Percentiles rank a stretch among this genome's conserved stretches.
Conservation (phyloP, 768 basidiomycete species). For the Lentinula sp. region DNA sequence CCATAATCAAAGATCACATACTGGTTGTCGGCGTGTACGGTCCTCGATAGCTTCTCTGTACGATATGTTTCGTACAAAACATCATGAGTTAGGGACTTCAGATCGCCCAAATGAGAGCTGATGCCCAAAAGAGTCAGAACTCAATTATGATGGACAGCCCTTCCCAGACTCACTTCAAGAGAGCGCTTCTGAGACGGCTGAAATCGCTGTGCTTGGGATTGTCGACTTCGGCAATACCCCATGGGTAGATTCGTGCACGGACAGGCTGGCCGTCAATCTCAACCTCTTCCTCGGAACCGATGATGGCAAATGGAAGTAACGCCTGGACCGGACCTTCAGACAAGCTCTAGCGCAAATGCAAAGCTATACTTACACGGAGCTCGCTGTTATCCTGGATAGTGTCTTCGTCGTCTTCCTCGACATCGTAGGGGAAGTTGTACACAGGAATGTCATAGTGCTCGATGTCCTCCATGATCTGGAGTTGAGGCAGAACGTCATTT, state of each 20-base stretch:
- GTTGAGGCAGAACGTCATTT: slow-evolving; percentile 2
- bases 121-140: slow-evolving; percentile 4
- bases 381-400: slow-evolving; percentile 97
- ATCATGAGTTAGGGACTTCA: slow-evolving; percentile 93
- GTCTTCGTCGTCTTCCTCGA: slow-evolving; percentile 98
- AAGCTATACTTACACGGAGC: slow-evolving; percentile 56
- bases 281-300: slow-evolving; percentile 96
- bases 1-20: slow-evolving; percentile 24
- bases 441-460: slow-evolving; percentile 97
- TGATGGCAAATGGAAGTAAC: slow-evolving; percentile 92
- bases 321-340: slow-evolving; percentile 36
- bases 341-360: not conserved
- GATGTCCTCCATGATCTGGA: slow-evolving; percentile 98
- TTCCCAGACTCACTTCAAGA: slow-evolving; percentile 63
- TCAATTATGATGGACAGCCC: not conserved
- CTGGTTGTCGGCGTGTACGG: slow-evolving; percentile 76
- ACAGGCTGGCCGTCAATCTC: slow-evolving; percentile 88
- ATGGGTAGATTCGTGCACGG: slow-evolving; percentile 93
- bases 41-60: slow-evolving; percentile 93
- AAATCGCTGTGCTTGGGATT: slow-evolving; percentile 99
- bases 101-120: slow-evolving; percentile 90
- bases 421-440: slow-evolving; percentile 99
- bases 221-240: slow-evolving; percentile 98
- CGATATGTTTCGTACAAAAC: slow-evolving; percentile 95
- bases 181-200: slow-evolving; percentile 82